A percentile compares a stretch with the other conserved stretches of the same genome.
Conservation (phyloP, 495 filamentous ascomycete species). For the Lasiosphaeriaceae sp. region DNA sequence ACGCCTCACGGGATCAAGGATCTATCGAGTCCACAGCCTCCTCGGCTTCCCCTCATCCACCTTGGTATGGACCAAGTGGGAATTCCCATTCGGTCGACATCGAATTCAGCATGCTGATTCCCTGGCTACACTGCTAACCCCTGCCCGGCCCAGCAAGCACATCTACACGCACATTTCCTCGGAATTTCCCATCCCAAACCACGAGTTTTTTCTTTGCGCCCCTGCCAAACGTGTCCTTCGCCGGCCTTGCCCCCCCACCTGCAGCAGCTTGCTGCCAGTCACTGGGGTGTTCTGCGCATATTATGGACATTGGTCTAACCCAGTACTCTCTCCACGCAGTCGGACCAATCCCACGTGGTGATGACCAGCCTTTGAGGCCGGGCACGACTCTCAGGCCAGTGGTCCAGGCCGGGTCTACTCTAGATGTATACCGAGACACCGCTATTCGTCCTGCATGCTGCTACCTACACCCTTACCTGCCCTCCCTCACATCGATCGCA, state of each 20-base stretch:
- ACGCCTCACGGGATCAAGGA: neutral
- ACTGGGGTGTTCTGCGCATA: neutral
- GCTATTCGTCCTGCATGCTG: too few relatives aligned
- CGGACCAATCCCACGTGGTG: neutral
- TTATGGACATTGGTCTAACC: neutral
- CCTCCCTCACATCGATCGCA: neutral
- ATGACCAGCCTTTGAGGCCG: neutral
- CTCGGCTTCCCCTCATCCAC: neutral
- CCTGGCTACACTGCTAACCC: neutral
- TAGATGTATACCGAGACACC: neutral
- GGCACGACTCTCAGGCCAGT: neutral
- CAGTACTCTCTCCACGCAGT: neutral
- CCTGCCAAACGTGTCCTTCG: neutral
- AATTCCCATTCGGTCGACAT: conserved; percentile 5
- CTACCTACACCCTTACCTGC: neutral
- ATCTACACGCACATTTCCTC: neutral
- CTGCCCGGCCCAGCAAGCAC: neutral
- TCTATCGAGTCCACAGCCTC: neutral
- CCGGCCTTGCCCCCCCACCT: neutral
- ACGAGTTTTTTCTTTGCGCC: neutral
- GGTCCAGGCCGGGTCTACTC: neutral
- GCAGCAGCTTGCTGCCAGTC: neutral
- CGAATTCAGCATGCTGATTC: conserved; percentile 3
- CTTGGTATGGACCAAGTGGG: neutral
- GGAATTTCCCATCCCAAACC: neutral